Percentiles rank a stretch among this genome's conserved stretches.
These are phyloP conservation scores for Lablab purpureus DNA, from an alignment of 306 rosid genomes.

Conservation along the genomic window DNA sequence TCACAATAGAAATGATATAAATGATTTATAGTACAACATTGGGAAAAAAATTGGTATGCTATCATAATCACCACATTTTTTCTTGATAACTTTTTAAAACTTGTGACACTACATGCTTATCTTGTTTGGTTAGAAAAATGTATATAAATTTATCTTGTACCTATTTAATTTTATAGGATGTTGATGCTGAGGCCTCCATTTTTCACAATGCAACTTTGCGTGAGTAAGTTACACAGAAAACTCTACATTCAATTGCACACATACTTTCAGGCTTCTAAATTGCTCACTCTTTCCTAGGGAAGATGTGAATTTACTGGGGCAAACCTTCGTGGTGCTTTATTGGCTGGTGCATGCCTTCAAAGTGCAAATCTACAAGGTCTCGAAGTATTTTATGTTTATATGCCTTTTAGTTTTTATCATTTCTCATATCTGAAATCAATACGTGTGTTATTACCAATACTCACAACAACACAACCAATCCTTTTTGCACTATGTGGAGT, in stretches of 20 bases:
- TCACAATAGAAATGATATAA: not conserved
- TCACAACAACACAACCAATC: constrained; percentile 6
- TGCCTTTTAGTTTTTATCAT: not conserved
- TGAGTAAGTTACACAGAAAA: constrained; percentile 69
- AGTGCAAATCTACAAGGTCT: constrained; percentile 97
- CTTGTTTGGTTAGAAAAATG: constrained; percentile 38
- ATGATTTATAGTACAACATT: constrained; percentile 21
- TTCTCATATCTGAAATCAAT: constrained; percentile 28
- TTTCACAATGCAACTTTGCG: constrained; percentile 91
- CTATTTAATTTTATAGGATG: constrained; percentile 66
- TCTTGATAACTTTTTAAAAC: constrained; percentile 29
- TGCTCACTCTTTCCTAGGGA: constrained; percentile 71
- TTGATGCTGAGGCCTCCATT: constrained; percentile 87
- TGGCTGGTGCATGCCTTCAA: constrained; percentile 87
- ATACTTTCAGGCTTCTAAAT: constrained; percentile 48
- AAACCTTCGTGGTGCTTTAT: constrained; percentile 90
- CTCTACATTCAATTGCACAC: constrained; percentile 30
- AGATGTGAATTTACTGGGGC: constrained; percentile 99
- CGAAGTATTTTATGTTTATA: constrained; percentile 28
- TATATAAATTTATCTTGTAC: constrained; percentile 32
- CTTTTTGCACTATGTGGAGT: not conserved
- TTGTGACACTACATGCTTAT: constrained; percentile 22
- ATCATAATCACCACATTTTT: constrained; percentile 15
- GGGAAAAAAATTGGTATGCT: not conserved
- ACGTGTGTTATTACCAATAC: constrained; percentile 20